Conservation (phyloP, 2,329 filamentous ascomycete genomes). For the Aureobasidium sp. region DNA sequence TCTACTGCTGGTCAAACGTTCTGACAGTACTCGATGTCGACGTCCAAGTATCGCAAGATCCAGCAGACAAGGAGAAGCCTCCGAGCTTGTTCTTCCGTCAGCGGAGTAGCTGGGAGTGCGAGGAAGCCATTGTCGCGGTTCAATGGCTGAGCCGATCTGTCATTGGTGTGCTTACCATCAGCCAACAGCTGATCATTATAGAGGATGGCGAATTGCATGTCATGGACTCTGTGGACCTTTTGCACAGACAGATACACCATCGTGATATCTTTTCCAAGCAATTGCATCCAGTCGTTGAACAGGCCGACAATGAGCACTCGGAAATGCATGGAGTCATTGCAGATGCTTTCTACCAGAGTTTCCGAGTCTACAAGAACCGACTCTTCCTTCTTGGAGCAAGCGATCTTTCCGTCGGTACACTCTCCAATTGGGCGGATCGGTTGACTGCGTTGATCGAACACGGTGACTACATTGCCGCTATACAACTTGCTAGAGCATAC, state of each 20-base stretch:
- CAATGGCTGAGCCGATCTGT: slow-evolving; percentile 97
- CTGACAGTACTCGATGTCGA: slow-evolving; percentile 86
- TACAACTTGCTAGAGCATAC: slow-evolving; percentile 83
- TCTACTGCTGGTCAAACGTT: slow-evolving; percentile 99
- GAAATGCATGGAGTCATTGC: slow-evolving; percentile 94
- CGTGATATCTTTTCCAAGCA: slow-evolving; percentile 84
- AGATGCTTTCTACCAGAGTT: slow-evolving; percentile 97
- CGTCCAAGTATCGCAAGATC: slow-evolving; percentile 51
- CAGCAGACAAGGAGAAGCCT: slow-evolving; percentile 67
- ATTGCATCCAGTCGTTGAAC: slow-evolving; percentile 75
- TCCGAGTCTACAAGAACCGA: slow-evolving; percentile 88
- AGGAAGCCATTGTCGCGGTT: slow-evolving; percentile 91
- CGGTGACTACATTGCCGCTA: slow-evolving; percentile 90
- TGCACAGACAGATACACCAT: slow-evolving; percentile 90
- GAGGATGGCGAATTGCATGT: slow-evolving; percentile 85
- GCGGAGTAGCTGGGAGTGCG: slow-evolving; percentile 82
- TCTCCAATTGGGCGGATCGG: slow-evolving; percentile 96
- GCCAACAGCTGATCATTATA: slow-evolving; percentile 83
- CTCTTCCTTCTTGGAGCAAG: slow-evolving; percentile 91
- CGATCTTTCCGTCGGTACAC: slow-evolving; percentile 78
- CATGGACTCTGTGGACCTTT: slow-evolving; percentile 88
- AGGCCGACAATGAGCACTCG: slow-evolving; percentile 75
- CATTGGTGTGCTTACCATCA: slow-evolving; percentile 84
- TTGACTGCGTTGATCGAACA: slow-evolving; percentile 91
- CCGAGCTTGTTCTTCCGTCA: slow-evolving; percentile 72